These are phyloP conservation scores for Botrytis deweyae DNA, from an alignment of 2,329 filamentous ascomycete species.

Conservation along the genomic window DNA sequence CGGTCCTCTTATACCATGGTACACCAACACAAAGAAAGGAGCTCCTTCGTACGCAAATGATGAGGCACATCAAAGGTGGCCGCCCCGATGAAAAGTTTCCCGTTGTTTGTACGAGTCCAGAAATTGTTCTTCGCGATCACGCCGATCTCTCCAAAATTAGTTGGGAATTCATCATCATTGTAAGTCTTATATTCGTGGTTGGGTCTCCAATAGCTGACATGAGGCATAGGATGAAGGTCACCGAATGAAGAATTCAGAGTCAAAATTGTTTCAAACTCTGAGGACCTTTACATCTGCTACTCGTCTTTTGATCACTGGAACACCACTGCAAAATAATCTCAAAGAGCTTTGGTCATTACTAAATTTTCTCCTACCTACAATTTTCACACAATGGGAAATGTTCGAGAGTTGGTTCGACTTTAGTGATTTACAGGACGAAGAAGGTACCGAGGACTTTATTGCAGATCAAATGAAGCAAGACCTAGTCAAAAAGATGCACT, in stretches of 20 bases:
- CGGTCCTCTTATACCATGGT: constrained; percentile 89
- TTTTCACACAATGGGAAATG: constrained; percentile 89
- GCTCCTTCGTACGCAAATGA: constrained; percentile 71
- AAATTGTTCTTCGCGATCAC: constrained; percentile 90
- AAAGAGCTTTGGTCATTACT: constrained; percentile 92
- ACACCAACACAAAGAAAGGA: constrained; percentile 72
- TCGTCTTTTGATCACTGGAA: constrained; percentile 88
- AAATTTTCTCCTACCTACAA: constrained; percentile 87
- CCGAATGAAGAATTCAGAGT: constrained; percentile 95
- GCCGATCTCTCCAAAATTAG: constrained; percentile 78
- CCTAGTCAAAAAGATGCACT: constrained; percentile 83
- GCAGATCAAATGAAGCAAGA: constrained; percentile 75
- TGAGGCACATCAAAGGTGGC: constrained; percentile 63
- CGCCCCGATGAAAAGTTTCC: constrained; percentile 69
- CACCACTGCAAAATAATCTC: constrained; percentile 92
- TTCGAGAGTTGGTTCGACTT: constrained; percentile 99
- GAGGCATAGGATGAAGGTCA: constrained; percentile 79
- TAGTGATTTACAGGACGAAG: constrained; percentile 81
- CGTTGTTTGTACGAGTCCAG: constrained; percentile 91
- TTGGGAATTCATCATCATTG: constrained; percentile 97
- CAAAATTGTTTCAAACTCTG: constrained; percentile 83
- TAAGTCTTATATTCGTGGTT: constrained; percentile 42
- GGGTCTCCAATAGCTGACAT: constrained; percentile 25
- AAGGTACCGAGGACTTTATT: constrained; percentile 74
- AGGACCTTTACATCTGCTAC: constrained; percentile 89